phyloP scores from a whole-genome alignment of 2,329 filamentous ascomycete genomes.

The Fusarium odoratissimum region DNA sequence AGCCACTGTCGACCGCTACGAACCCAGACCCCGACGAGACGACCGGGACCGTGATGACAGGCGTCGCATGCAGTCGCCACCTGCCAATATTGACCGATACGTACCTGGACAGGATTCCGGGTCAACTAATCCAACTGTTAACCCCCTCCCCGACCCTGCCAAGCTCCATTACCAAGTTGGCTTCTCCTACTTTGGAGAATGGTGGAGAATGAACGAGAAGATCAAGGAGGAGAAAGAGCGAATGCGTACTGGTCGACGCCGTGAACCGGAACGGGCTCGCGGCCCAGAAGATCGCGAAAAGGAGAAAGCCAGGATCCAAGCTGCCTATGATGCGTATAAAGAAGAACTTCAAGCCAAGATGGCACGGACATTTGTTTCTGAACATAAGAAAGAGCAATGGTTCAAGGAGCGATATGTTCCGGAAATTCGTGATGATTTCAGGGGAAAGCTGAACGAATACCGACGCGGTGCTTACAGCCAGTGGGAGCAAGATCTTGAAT shows the following conservation, averaged over 20 bases:
- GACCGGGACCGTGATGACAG: constrained; percentile 73
- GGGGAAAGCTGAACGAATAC: constrained; percentile 80
- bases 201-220: constrained; percentile 85
- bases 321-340: constrained; percentile 74
- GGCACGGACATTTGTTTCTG: constrained; percentile 88
- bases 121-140: constrained; percentile 57
- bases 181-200: constrained; percentile 87
- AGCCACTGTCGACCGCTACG: constrained; percentile 78
- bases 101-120: constrained; percentile 77
- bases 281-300: constrained; percentile 80
- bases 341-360: constrained; percentile 79
- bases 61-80: constrained; percentile 70
- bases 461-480: constrained; percentile 82
- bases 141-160: constrained; percentile 78
- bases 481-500: constrained; percentile 89
- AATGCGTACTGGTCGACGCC: constrained; percentile 74
- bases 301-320: constrained; percentile 82
- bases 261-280: constrained; percentile 71
- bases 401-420: constrained; percentile 95
- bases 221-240: constrained; percentile 86
- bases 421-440: constrained; percentile 81
- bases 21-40: constrained; percentile 76
- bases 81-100: constrained; percentile 85
- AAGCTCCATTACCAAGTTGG: constrained; percentile 83
- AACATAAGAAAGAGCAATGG: constrained; percentile 97